Evolutionary conservation across 2,329 filamentous ascomycete genomes (phyloP), one percentile per base, ranked within the genome.

Genomic region (Paecilomyces sp.): DNA sequence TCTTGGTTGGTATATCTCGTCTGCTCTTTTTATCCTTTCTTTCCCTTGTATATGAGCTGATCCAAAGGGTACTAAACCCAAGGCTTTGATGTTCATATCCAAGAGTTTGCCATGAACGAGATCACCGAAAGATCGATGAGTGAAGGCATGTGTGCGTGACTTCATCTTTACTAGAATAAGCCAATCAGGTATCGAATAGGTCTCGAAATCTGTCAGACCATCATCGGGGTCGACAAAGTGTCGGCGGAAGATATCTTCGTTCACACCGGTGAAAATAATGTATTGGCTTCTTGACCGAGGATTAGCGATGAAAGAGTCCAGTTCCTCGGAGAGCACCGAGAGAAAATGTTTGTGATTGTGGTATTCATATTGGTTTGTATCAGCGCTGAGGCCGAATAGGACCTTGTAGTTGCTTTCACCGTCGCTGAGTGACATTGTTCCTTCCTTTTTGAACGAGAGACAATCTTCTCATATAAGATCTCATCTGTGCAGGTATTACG

Each of bases 311-410:
- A 22, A 22, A 22, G 22, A 1, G 22, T 22, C 22, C 2, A 54
- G 12, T 33, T 60, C 58, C 6, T 57, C 25, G 11, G 36, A 9
- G 7, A 57, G 54, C 15, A 52, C n/a, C 15, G 57, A 58, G 53
- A 59, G 58, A 56, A 56, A 56, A 18, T 59, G 58, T 15, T 30
- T 11, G 11, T n/a, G 28, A 56, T 47, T 52, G 12, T 33, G 15
- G 41, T 59, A 59, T 28, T 59, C 54, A 56, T 59, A 56, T 33
- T 59, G 54, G 24, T 30, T n/a, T 13, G 58, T 59, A 56, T 55
- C 36, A 9, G 54, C 58, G 56, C 25, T 41, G 6, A 59, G 54
- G 12, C 58, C 58, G 25, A 59, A 59, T n/a, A 54, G 47, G 34
- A 56, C 9, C 34, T 15, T 41, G 22, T 22, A 22, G 22, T 22